Base-by-base conservation (phyloP, 352 stramenopile genomes). In the Nothophytophthora sp. region DNA sequence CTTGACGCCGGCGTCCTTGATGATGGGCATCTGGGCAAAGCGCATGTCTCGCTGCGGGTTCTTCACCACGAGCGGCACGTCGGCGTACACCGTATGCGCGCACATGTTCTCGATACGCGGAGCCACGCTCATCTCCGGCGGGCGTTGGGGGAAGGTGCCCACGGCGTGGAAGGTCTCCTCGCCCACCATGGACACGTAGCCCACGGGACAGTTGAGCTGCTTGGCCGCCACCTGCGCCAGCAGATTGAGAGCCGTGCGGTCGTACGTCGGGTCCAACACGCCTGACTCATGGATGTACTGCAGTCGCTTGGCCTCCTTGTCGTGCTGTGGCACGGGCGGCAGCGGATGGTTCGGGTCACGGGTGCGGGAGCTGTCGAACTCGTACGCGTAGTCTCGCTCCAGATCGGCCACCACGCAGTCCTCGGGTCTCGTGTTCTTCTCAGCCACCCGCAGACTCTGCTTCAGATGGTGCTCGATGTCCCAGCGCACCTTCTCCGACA, bases 1-100 rank as follows among this genome's bases (percentile, higher is more conserved):
- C 47, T 67, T 69, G 46, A 73, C 49, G 20, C 57, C 60, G 18
- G 46, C 34, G 16, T 63, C 44, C 27, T 61, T 43, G 25, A 70
- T 39, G 20, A 55, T 47, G 20, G 48, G 45, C 59, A 77, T 65
- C 33, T 77, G 60, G 13, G 55, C 56, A 34, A 81, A 81, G 13
- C 70, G 70, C 59, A 75, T 60, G 44, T 81, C 70, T 5, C 66
- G 63, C 48, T 56, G 57, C 19, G 70, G 58, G 57, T 81, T 70
- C 53, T 73, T 68, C 35, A 77, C n/a, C 8, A 81, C 39, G 23
- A 81, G 35, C 15, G 67, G 66, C 50, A 46, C 55, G 53, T 81
- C 66, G 10, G 57, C 66, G 59, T 77, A 81, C 34, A 73, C 23
- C 16, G 37, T 65, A 53, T 75, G 63, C 45, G 57, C 41, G 41